phyloP scores from a whole-genome alignment of 106 monocot species.

The Dendrobium catenatum region DNA sequence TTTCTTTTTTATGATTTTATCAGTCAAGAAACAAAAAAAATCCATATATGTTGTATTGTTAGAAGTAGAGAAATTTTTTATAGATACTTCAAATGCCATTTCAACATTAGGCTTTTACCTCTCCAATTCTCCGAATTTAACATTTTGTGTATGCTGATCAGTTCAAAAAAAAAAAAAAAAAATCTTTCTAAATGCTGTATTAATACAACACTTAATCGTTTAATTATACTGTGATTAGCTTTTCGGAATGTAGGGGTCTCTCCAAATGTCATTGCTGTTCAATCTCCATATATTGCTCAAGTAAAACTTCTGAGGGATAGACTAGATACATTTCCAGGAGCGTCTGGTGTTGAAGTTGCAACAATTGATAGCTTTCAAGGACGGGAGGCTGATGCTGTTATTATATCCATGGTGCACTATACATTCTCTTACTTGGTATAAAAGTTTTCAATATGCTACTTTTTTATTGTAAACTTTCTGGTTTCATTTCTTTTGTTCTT shows the following conservation, averaged over 20 bases:
- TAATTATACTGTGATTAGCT: not conserved
- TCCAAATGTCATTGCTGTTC: slow-evolving; percentile 71
- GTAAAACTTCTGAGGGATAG: slow-evolving; percentile 86
- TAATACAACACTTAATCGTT: not conserved
- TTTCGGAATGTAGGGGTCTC: slow-evolving; percentile 47
- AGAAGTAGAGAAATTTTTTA: too few species aligned
- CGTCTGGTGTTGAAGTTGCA: slow-evolving; percentile 82
- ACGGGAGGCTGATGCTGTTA: slow-evolving; percentile 90
- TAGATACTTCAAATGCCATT: too few species aligned
- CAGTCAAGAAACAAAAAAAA: too few species aligned
- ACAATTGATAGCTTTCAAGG: slow-evolving; percentile 98
- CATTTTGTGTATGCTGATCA: too few species aligned
- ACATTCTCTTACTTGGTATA: not conserved
- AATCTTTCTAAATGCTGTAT: too few species aligned
- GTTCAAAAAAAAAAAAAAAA: too few species aligned
- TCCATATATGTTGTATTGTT: too few species aligned
- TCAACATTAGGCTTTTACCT: too few species aligned
- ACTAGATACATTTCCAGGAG: slow-evolving; percentile 64
- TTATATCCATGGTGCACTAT: slow-evolving; percentile 79
- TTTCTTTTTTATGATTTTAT: too few species aligned
- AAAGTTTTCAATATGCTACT: not conserved
- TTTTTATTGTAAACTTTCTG: not conserved
- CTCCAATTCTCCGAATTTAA: too few species aligned
- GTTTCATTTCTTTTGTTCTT: not conserved
- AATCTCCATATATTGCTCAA: slow-evolving; percentile 97